Conservation (phyloP, 768 basidiomycete genomes). For the Leccinum broughii region DNA sequence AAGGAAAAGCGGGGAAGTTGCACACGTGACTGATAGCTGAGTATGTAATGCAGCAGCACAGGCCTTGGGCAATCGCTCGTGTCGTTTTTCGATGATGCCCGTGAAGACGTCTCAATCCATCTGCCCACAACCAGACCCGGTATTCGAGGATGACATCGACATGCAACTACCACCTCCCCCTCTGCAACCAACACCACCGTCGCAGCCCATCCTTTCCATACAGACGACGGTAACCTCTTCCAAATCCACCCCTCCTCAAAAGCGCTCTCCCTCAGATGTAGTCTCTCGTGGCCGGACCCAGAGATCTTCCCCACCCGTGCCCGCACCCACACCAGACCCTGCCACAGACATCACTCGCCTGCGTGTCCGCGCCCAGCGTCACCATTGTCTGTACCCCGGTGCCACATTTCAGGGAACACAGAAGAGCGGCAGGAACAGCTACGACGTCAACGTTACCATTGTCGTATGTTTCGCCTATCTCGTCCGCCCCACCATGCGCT, state of each 20-base stretch:
- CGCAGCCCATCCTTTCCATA: conserved; percentile 17
- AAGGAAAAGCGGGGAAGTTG: neutral
- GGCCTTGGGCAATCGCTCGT: conserved; percentile 14
- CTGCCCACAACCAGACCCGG: conserved; percentile 23
- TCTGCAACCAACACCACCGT: neutral
- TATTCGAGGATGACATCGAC: conserved; percentile 40
- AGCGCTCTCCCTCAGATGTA: conserved; percentile 22
- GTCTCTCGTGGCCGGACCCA: conserved; percentile 13
- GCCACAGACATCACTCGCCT: conserved; percentile 74
- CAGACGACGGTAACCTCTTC: conserved; percentile 14
- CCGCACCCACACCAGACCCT: conserved; percentile 45
- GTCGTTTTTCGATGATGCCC: conserved; percentile 26
- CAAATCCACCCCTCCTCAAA: conserved; percentile 13
- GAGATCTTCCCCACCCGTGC: neutral
- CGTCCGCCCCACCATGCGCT: conserved; percentile 2
- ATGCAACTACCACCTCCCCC: conserved; percentile 23
- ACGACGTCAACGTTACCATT: conserved; percentile 92
- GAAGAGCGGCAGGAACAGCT: conserved; percentile 90
- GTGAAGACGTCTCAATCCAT: conserved; percentile 19
- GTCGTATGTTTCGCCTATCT: conserved; percentile 58
- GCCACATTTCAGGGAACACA: conserved; percentile 89
- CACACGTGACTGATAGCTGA: conserved; percentile 19
- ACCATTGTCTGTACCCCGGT: conserved; percentile 85
- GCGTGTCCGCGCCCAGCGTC: conserved; percentile 67
- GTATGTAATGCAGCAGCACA: conserved; percentile 15